Evolutionary conservation across 2,329 filamentous ascomycete species (phyloP), one percentile per base, ranked within the genome.

Genomic region (Colletotrichum australisinense): DNA sequence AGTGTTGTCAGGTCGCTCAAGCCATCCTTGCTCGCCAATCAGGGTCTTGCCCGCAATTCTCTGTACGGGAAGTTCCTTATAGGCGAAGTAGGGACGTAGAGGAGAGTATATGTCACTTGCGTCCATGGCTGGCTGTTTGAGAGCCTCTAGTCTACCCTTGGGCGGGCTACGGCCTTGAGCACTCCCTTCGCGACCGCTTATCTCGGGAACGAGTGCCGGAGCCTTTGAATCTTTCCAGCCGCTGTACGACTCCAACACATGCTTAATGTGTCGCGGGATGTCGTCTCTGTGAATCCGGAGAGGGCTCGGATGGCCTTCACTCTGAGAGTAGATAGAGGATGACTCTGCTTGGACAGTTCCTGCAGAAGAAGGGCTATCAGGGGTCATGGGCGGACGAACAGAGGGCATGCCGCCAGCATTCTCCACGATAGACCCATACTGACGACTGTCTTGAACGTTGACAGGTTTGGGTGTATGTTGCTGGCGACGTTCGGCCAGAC

Each of bases 1-100:
- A 6, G 77, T 80, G 32, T 72, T 56, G n/a, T 80, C 78, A 1
- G 83, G 86, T 19, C 84, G 83, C 77, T 90, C 88, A 2, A 91
- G 83, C 89, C 89, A 91, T 26, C 89, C 89, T 60, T 88, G 85
- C 3, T 87, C 80, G 3, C 89, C 89, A 70, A 91, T 86, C 78
- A 91, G 79, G 3, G 81, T 85, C 82, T 91, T 91, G 49, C 82
- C 83, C 0, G 84, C 84, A 62, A 80, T 85, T 74, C 83, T 86
- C 53, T 77, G 75, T 5, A 77, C 77, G 2, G 85, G 83, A 14
- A 82, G 81, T 12, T 80, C 82, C n/a, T 81, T 75, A 3, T 80
- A 83, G 35, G 82, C 80, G 65, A 87, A 84, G 63, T 86, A 85
- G 0, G 85, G 79, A 6, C 82, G 81, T 2, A 88, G 78, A 1